phyloP scores from a whole-genome alignment of 2,329 filamentous ascomycete species.

The Coniochaeta ligniaria region DNA sequence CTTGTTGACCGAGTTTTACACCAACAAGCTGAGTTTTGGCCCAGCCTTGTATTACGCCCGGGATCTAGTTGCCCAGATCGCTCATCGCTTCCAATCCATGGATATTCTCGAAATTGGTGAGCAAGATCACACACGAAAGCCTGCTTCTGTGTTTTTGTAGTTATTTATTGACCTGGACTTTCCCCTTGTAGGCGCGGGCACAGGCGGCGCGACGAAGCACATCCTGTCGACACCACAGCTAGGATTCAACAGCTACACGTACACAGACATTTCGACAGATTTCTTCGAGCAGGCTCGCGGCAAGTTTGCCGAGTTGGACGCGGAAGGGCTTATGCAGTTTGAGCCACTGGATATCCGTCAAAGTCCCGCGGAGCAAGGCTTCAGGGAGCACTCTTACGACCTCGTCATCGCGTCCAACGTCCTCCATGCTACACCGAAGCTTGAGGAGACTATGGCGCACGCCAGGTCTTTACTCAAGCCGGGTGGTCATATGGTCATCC shows the following conservation, averaged over 20 bases:
- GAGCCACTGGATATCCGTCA: slow-evolving; percentile 19
- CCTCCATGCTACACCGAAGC: slow-evolving; percentile 16
- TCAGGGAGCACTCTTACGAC: slow-evolving; percentile 18
- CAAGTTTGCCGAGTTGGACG: slow-evolving; percentile 16
- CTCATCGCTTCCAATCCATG: no score
- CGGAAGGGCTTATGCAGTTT: slow-evolving; percentile 18
- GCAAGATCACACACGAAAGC: no score
- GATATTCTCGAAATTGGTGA: no score
- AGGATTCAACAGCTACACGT: slow-evolving; percentile 27
- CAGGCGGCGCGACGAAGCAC: slow-evolving; percentile 24
- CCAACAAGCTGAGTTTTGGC: no score
- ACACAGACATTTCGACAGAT: slow-evolving; percentile 29
- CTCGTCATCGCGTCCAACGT: slow-evolving; percentile 23
- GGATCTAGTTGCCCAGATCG: no score
- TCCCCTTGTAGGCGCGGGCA: no score
- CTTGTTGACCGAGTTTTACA: no score
- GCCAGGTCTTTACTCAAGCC: slow-evolving; percentile 9
- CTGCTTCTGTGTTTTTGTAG: no score
- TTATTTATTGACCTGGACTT: no score
- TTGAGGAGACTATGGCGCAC: slow-evolving; percentile 9
- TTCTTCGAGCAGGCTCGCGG: slow-evolving; percentile 28
- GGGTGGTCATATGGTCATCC: slow-evolving; percentile 9
- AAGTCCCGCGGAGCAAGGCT: slow-evolving; percentile 21
- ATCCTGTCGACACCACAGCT: slow-evolving; percentile 20
- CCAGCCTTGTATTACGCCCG: no score